Evolutionary conservation across 2,329 filamentous ascomycete species (phyloP), one percentile per base, ranked within the genome.

Genomic region (Aquanectria penicillioides): DNA sequence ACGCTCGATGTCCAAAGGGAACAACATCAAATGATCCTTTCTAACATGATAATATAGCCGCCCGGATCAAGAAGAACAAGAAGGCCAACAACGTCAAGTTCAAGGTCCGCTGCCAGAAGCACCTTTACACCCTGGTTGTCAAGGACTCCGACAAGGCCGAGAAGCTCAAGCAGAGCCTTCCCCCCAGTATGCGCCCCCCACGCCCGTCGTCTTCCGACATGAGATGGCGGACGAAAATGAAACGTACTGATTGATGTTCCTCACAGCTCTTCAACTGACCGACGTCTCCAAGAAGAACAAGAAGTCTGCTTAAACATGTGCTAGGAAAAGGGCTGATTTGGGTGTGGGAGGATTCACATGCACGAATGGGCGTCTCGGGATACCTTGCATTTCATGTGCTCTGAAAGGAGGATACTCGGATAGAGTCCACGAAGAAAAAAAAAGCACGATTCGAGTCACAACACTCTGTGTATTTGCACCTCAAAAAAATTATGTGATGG

Each of bases 111-210:
- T 98, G 95, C 91, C 87, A 92, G 80, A 89, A 89, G 77, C 89
- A 95, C 87, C 87, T 99, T 73, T 99, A 99, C 91, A 97, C 95
- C 73, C 90, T 99, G 74, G 92, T 97, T 80, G 90, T 99, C 76
- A 97, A 97, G 89, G 95, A 99, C 85, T 88, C 89, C 77, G 95
- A 97, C 80, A 98, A 98, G 92, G 96, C 94, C 82, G 95, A 98
- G 86, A 99, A 99, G 92, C 90, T 99, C 73, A 98, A 97, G 93
- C 94, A 98, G 89, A 93, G 89, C 80, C 87, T 99, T 69, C 96
- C 95, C 76, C 96, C 95, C 75, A 92, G 95, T 99, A 94, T 76
- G 93, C 84, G 61, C 40, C 38, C 49, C 52, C 38, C 26, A 26
- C n/a, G n/a, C 28, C 31, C 28, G 20, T 37, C 41, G 26, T 31